A percentile compares a stretch with the other conserved stretches of the same genome.
Conservation (phyloP, 2,329 filamentous ascomycete species). For the Hymenoscyphus occultus region DNA sequence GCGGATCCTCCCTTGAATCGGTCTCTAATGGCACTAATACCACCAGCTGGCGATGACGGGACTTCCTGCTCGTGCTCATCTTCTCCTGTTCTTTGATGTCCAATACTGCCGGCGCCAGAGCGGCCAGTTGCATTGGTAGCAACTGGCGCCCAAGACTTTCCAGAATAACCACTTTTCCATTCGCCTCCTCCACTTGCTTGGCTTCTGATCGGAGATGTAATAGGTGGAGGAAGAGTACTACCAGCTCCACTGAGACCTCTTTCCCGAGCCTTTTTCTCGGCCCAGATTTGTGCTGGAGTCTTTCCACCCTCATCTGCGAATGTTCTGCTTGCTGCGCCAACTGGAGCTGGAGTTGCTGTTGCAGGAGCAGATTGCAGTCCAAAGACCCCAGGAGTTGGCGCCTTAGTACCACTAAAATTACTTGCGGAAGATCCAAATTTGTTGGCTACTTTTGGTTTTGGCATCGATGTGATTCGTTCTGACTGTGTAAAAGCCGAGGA, state of each 20-base stretch:
- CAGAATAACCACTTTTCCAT: constrained; percentile 89
- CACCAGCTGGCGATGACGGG: constrained; percentile 56
- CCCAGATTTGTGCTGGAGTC: constrained; percentile 95
- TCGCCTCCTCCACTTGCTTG: constrained; percentile 72
- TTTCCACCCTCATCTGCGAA: constrained; percentile 95
- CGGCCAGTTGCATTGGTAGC: constrained; percentile 70
- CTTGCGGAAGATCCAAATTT: constrained; percentile 71
- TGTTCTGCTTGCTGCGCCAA: constrained; percentile 82
- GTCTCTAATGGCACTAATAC: constrained; percentile 73
- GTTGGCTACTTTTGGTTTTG: constrained; percentile 93
- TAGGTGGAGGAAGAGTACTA: constrained; percentile 42
- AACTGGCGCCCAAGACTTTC: constrained; percentile 87
- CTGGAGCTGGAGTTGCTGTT: constrained; percentile 52
- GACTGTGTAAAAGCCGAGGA: constrained; percentile 70
- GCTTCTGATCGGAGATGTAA: constrained; percentile 54
- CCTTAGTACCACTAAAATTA: constrained; percentile 82
- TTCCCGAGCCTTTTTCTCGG: constrained; percentile 90
- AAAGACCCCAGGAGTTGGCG: constrained; percentile 70
- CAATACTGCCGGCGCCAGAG: constrained; percentile 48
- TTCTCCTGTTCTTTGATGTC: constrained; percentile 62
- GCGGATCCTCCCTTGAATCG: constrained; percentile 71
- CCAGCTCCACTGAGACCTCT: constrained; percentile 54
- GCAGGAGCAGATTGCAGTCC: constrained; percentile 61
- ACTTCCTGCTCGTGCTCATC: constrained; percentile 46
- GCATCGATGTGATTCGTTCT: constrained; percentile 79